Evolutionary conservation across 495 filamentous ascomycete species (phyloP).

Genomic region (Pyrenula massariospora): DNA sequence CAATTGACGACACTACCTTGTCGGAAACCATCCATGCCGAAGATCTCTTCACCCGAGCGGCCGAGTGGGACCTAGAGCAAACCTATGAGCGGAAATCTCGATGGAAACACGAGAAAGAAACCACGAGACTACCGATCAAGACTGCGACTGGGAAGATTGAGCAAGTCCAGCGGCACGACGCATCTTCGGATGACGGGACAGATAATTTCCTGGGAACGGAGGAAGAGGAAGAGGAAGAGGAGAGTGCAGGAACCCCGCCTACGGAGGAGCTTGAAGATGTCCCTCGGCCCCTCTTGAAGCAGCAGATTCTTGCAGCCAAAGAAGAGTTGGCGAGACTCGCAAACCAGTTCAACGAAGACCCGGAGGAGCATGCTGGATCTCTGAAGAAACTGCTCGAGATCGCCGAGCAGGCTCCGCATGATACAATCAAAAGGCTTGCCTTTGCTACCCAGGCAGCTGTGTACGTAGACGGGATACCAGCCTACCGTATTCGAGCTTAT

Average conservation of each 20-base stretch:
- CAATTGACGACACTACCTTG: conserved; percentile 24
- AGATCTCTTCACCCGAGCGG: conserved; percentile 29
- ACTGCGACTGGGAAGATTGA: conserved; percentile 63
- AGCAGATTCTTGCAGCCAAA: conserved; percentile 78
- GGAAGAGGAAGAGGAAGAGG: conserved; percentile 26
- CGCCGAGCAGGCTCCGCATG: conserved; percentile 49
- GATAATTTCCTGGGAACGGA: conserved; percentile 42
- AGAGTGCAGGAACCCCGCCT: conserved; percentile 10
- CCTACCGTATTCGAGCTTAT: conserved; percentile 81
- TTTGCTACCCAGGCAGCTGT: conserved; percentile 76
- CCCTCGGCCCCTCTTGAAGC: conserved; percentile 53
- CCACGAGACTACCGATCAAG: conserved; percentile 70
- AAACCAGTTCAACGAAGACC: conserved; percentile 73
- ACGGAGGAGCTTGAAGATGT: conserved; percentile 39
- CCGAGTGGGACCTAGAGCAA: conserved; percentile 80
- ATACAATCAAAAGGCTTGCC: conserved; percentile 70
- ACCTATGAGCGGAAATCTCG: conserved; percentile 73
- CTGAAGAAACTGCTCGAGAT: conserved; percentile 71
- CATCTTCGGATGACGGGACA: conserved; percentile 30
- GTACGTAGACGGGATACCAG: conserved; percentile 94
- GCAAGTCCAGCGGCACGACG: conserved; percentile 32
- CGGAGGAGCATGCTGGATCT: conserved; percentile 73
- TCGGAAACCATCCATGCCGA: conserved; percentile 17
- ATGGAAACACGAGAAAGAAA: conserved; percentile 64
- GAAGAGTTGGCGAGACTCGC: conserved; percentile 85